Base-by-base conservation (phyloP, 176 grass and related monocot species). In the Triticum timopheevii region DNA sequence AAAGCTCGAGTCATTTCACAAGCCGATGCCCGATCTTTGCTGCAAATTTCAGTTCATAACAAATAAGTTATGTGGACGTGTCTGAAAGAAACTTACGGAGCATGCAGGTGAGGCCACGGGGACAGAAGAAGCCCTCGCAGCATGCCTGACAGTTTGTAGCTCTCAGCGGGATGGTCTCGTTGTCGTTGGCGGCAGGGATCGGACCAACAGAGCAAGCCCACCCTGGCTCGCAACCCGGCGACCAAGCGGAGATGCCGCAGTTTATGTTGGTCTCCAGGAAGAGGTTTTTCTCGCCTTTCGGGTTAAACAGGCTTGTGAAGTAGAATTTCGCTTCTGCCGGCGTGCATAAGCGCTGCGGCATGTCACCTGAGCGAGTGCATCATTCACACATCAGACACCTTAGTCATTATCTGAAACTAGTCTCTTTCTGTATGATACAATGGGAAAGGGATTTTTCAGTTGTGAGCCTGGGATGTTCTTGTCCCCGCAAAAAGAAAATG, bases 81-180 rank as follows among this genome's bases (percentile, higher is more conserved):
- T 25, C 11, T 1, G 17, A 83, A 79, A 9, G 44, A 35, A 91
- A 91, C 90, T 92, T 65, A 98, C 96, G 96, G 0, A 96, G 84
- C 96, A 98, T 98, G 93, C 96, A 98, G 7, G 93, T 96, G 24
- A 98, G 80, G 11, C 96, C 92, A 0, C 88, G 90, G 47, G 96
- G 93, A 38, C 96, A 98, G 88, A 98, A 98, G 87, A 98, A 98
- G 10, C 96, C 96, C 44, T 92, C 82, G 4, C 96, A 98, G 27
- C 96, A 98, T 1, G 82, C 31, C 58, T 64, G 82, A 5, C 96
- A 98, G 13, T 86, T 56, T 0, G 5, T 4, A 80, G 40, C 91
- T 86, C 93, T 90, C 16, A 34, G 36, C 5, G 93, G 93, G 24
- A 94, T 91, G 6, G 0, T 13, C 3, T 49, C 39, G 4, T 15